Conservation (phyloP, 2,329 filamentous ascomycete species). For the Neoarthrinium moseri region DNA sequence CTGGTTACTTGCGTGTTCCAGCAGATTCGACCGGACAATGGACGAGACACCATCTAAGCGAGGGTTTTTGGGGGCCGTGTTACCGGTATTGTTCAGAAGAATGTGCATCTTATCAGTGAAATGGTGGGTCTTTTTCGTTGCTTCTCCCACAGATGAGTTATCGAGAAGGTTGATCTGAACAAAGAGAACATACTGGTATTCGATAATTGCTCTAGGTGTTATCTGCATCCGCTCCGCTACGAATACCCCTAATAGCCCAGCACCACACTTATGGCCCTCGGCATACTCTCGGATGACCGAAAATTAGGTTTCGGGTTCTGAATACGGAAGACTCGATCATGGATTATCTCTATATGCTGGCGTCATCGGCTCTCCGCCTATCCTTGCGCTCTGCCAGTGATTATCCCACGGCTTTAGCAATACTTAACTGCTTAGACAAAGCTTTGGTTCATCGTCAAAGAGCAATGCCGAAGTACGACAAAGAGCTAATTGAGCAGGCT, state of each 20-base stretch:
- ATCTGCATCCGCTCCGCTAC: no score
- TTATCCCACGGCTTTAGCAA: not conserved
- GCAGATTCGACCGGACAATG: no score
- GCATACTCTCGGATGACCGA: no score
- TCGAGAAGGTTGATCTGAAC: slow-evolving; percentile 36
- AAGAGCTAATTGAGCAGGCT: slow-evolving; percentile 1
- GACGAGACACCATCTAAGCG: no score
- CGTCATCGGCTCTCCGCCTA: slow-evolving; percentile 7
- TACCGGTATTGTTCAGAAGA: slow-evolving; percentile 41
- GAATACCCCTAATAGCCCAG: no score
- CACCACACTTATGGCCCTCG: no score
- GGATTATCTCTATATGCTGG: no score
- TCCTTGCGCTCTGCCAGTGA: not conserved
- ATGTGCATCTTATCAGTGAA: slow-evolving; percentile 35
- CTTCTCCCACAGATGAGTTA: slow-evolving; percentile 32
- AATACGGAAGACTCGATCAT: no score
- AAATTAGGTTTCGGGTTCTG: no score
- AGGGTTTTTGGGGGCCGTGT: slow-evolving; percentile 9
- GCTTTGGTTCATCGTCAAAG: slow-evolving; percentile 1
- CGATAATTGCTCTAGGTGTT: no score
- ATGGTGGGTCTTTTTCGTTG: slow-evolving; percentile 28
- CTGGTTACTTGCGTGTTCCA: no score
- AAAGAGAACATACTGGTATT: no score
- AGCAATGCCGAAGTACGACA: not conserved
- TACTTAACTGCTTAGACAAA: slow-evolving; percentile 4